phyloP scores from a whole-genome alignment of 225 moss, liverwort and hornwort species.

The Pseudisothecium myosuroides region DNA sequence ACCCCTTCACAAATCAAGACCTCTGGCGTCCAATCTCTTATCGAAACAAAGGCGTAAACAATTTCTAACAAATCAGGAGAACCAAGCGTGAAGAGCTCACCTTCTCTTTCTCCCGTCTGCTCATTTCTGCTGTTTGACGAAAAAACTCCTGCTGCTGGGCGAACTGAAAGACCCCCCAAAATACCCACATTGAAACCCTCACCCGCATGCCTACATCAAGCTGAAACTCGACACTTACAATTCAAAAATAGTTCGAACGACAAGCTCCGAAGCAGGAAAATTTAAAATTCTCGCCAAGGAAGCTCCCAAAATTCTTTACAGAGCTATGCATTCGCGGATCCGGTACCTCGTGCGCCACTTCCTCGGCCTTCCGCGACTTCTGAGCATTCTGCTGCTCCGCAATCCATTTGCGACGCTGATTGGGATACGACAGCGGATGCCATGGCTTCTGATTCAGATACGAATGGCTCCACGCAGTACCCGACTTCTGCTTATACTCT shows the following conservation, averaged over 20 bases:
- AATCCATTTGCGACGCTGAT: constrained; percentile 99
- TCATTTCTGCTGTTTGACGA: constrained; percentile 87
- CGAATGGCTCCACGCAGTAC: constrained; percentile 99
- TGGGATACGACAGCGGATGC: constrained; percentile 99
- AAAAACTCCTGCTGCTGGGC: constrained; percentile 97
- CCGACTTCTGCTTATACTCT: constrained; percentile 86
- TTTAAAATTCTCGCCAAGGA: neutral
- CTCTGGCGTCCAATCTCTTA: neutral
- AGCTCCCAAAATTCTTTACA: neutral
- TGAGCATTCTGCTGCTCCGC: constrained; percentile 91
- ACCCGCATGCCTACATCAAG: neutral
- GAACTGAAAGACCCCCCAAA: constrained; percentile 33
- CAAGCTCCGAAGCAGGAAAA: neutral
- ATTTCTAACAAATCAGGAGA: neutral
- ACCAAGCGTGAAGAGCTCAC: constrained; percentile 2
- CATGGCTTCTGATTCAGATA: constrained; percentile 99
- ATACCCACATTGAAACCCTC: neutral
- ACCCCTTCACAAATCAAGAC: neutral
- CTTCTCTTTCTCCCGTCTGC: constrained; percentile 91
- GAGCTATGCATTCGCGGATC: neutral
- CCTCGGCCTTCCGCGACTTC: constrained; percentile 54
- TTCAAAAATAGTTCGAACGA: neutral
- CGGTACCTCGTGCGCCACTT: constrained; percentile 81
- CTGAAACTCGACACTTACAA: neutral
- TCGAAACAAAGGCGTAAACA: neutral